phyloP scores from a whole-genome alignment of 208 protist species.

The Leishmania lainsoni region DNA sequence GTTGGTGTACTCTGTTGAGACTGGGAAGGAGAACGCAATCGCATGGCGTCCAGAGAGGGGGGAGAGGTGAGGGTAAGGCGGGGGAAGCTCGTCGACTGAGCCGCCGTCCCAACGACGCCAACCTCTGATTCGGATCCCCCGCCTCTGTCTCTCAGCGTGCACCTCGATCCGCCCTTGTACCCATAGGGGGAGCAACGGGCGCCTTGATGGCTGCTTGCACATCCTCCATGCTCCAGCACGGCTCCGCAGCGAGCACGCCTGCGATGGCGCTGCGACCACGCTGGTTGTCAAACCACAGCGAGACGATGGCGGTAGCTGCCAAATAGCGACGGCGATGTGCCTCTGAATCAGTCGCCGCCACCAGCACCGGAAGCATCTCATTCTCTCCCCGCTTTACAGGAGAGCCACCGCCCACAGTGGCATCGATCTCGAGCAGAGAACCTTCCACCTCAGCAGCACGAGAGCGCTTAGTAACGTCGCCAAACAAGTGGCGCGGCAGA shows the following conservation, averaged over 20 bases:
- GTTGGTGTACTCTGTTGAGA: not conserved
- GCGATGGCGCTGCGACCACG: conserved; percentile 25
- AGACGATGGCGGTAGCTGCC: conserved; percentile 24
- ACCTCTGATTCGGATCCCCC: not conserved
- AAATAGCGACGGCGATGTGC: conserved; percentile 20
- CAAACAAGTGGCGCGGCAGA: conserved; percentile 7
- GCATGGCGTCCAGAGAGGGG: not conserved
- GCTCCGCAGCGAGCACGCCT: conserved; percentile 2
- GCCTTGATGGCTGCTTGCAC: conserved; percentile 5
- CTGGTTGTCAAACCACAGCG: conserved; percentile 33
- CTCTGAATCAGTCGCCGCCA: conserved; percentile 19
- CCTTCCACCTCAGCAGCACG: not conserved
- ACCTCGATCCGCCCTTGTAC: not conserved
- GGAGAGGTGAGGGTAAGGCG: conserved; percentile 6
- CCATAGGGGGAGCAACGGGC: not conserved
- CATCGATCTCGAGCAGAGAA: conserved; percentile 13
- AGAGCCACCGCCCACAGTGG: not conserved
- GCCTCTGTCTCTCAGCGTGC: not conserved
- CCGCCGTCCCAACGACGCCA: not conserved
- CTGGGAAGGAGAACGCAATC: not conserved
- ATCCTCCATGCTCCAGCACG: conserved; percentile 15
- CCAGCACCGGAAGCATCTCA: not conserved
- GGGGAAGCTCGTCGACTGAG: not conserved
- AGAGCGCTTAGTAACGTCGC: conserved; percentile 13
- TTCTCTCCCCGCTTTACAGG: not conserved